A percentile compares a stretch with the other conserved stretches of the same genome.
phyloP scores from a whole-genome alignment of 805 yeast species.

The Isabelozyma heimii region DNA sequence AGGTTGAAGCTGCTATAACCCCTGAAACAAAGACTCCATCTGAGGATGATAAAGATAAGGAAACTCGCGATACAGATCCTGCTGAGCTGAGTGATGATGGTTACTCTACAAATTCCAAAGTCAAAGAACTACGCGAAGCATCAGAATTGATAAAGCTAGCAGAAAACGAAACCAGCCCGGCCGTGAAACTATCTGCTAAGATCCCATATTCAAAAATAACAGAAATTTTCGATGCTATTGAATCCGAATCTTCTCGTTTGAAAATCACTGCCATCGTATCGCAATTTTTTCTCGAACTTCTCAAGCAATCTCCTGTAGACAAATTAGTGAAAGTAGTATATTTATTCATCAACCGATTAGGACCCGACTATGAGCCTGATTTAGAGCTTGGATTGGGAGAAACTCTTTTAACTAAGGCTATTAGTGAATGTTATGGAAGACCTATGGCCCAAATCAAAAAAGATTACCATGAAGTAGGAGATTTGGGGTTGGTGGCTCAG shows the following conservation, averaged over 20 bases:
- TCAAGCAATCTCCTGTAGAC: conserved; percentile 42
- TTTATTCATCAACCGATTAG: conserved; percentile 80
- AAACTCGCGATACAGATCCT: not conserved
- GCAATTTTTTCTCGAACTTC: conserved; percentile 64
- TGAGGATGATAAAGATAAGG: not conserved
- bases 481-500: conserved; percentile 85
- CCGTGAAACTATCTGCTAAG: conserved; percentile 9
- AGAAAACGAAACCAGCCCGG: conserved; percentile 6
- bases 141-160: conserved; percentile 9
- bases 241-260: conserved; percentile 76
- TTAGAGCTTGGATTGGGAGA: conserved; percentile 94
- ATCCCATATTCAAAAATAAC: conserved; percentile 45
- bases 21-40: not conserved
- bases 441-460: conserved; percentile 64
- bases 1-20: not conserved
- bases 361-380: conserved; percentile 93
- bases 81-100: conserved; percentile 1
- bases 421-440: conserved; percentile 87
- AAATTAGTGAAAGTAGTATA: conserved; percentile 72
- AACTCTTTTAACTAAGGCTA: conserved; percentile 79
- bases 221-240: conserved; percentile 73
- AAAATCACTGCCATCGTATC: conserved; percentile 77
- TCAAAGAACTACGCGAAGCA: conserved; percentile 9
- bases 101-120: not conserved
- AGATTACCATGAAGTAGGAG: conserved; percentile 80